Evolutionary conservation across 805 yeast genomes (phyloP).

Genomic region (Kodamaea kaohsiungensis): DNA sequence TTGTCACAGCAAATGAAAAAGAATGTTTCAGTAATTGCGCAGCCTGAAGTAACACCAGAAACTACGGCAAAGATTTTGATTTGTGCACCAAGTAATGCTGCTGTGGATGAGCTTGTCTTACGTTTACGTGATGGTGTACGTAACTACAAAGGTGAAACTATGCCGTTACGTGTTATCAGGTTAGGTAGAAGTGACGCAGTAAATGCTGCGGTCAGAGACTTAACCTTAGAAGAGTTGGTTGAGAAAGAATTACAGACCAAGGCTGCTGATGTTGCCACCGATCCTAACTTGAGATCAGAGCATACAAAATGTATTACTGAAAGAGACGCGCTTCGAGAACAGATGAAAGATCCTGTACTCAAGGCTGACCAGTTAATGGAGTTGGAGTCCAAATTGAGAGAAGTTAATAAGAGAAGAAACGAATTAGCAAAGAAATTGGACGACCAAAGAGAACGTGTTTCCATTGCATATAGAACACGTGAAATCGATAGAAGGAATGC

Average conservation of each 20-base stretch:
- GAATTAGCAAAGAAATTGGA: slow-evolving; percentile 74
- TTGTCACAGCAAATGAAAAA: slow-evolving; percentile 39
- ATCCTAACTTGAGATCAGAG: slow-evolving; percentile 49
- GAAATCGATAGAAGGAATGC: slow-evolving; percentile 76
- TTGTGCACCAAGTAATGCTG: slow-evolving; percentile 99
- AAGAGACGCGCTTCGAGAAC: slow-evolving; percentile 54
- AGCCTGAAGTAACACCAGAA: background rate
- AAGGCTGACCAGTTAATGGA: slow-evolving; percentile 45
- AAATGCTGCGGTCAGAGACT: slow-evolving; percentile 75
- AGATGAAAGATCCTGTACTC: slow-evolving; percentile 30
- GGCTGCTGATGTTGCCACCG: slow-evolving; percentile 36
- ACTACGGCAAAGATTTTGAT: slow-evolving; percentile 60
- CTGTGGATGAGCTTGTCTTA: slow-evolving; percentile 90
- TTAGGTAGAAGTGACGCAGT: slow-evolving; percentile 89
- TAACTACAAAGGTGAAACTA: slow-evolving; percentile 51
- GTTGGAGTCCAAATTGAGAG: slow-evolving; percentile 52
- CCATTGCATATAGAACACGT: slow-evolving; percentile 67
- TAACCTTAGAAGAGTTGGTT: slow-evolving; percentile 83
- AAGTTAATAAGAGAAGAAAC: slow-evolving; percentile 60
- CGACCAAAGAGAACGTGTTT: slow-evolving; percentile 71
- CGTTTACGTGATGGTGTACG: slow-evolving; percentile 75
- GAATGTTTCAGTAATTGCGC: slow-evolving; percentile 19
- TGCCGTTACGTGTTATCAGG: slow-evolving; percentile 73
- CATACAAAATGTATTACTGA: slow-evolving; percentile 56
- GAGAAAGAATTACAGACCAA: slow-evolving; percentile 55